Percentiles rank a stretch among this genome's conserved stretches.
phyloP scores from a whole-genome alignment of 2,329 filamentous ascomycete genomes.

The Pleochaeta shiraiana region DNA sequence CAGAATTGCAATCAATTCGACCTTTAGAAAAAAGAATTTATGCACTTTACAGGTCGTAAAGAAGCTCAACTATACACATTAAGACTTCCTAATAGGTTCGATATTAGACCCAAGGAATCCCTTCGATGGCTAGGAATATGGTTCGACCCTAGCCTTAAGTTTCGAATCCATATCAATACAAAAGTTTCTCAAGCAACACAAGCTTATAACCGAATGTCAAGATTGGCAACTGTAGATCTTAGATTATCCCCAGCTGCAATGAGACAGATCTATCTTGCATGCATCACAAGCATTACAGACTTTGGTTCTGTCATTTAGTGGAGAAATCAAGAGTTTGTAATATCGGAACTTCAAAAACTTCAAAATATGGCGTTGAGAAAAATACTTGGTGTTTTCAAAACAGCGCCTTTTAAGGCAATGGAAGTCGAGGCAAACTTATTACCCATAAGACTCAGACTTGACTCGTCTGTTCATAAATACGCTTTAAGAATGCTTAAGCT shows the following conservation, averaged over 20 bases:
- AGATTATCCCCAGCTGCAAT: background rate
- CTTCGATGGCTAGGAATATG: background rate
- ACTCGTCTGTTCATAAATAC: background rate
- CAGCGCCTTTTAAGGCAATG: background rate
- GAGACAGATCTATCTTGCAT: constrained; percentile 1
- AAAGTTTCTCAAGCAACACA: background rate
- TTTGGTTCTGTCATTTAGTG: background rate
- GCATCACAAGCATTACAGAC: background rate
- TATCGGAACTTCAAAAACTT: background rate
- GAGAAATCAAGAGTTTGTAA: background rate
- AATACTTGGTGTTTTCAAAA: background rate
- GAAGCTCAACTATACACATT: background rate
- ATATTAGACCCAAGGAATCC: background rate
- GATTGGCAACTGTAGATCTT: background rate
- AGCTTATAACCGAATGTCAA: background rate
- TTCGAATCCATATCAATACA: background rate
- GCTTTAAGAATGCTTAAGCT: background rate
- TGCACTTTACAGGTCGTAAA: background rate
- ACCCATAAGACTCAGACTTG: background rate
- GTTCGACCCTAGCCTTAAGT: background rate
- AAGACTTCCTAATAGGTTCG: background rate
- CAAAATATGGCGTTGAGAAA: background rate
- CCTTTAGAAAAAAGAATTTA: background rate
- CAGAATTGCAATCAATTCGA: background rate
- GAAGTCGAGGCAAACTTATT: background rate